Percentiles rank a stretch among this genome's conserved stretches.
Conservation (phyloP, 2,329 filamentous ascomycete species). For the Sporothrix inflata region DNA sequence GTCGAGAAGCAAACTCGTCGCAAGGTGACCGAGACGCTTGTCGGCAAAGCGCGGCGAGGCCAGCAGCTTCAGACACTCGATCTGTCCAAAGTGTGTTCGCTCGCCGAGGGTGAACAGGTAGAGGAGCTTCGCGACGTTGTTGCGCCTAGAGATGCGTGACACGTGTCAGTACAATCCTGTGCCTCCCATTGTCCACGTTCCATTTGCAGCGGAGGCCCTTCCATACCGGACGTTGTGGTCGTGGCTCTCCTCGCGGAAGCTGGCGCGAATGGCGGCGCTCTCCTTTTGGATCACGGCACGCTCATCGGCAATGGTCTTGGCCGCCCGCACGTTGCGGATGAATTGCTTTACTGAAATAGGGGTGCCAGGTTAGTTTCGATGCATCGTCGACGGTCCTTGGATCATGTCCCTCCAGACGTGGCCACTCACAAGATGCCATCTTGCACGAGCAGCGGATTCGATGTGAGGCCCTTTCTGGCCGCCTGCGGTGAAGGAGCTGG, state of each 20-base stretch:
- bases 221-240: slow-evolving; percentile 83
- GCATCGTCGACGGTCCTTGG: no score
- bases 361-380: not conserved
- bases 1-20: slow-evolving; percentile 92
- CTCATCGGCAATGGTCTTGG: slow-evolving; percentile 98
- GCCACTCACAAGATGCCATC: slow-evolving; percentile 34
- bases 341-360: slow-evolving; percentile 90
- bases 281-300: slow-evolving; percentile 98
- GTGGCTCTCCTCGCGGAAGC: slow-evolving; percentile 94
- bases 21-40: slow-evolving; percentile 92
- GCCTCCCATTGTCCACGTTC: not conserved
- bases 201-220: not conserved
- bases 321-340: slow-evolving; percentile 97
- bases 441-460: slow-evolving; percentile 19
- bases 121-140: slow-evolving; percentile 97
- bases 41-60: slow-evolving; percentile 97
- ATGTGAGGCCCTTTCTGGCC: slow-evolving; percentile 27
- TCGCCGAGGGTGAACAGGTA: slow-evolving; percentile 98
- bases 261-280: slow-evolving; percentile 94
- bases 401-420: not conserved
- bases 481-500: slow-evolving; percentile 12
- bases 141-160: slow-evolving; percentile 65
- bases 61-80: slow-evolving; percentile 96
- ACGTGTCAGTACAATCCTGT: slow-evolving; percentile 14
- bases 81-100: slow-evolving; percentile 97